Evolutionary conservation across 805 yeast genomes (phyloP), one percentile per base, ranked within the genome.

Genomic region (Lachancea waltii): DNA sequence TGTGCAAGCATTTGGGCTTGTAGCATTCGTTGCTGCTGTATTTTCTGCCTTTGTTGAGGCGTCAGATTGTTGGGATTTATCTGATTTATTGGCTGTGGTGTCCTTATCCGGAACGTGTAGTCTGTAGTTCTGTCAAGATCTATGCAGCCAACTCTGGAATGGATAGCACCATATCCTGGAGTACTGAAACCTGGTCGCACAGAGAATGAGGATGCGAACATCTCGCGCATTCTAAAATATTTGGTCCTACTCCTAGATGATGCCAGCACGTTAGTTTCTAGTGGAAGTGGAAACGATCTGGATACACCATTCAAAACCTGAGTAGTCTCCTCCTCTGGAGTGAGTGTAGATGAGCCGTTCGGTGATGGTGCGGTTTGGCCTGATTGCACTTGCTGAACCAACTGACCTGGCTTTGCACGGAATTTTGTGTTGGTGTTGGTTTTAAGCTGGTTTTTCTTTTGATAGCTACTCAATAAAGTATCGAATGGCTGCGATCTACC

Each of bases 401-500:
- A 56, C 46, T 62, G 59, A 10, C 81, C 89, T 43, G 81, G 75
- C 41, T 83, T 77, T 40, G 81, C 85, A 35, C 83, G 82, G 3
- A 84, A 85, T 48, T 82, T 78, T 0, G 87, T 89, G 30, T 84
- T 83, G 34, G 77, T 81, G 2, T 86, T 95, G 42, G 83, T 69
- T 57, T 85, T 87, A 25, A 94, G 90, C 61, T 92, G 97, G 57
- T 90, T 90, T 51, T 85, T 77, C 51, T 87, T 79, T 64, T 92
- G 98, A 56, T 90, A 89, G 13, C 86, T 89, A 15, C 89, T 86
- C 40, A 92, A 67, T 37, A 92, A 67, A 20, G 77, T 79, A 59
- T 92, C 98, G 63, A 87, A 92, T 0, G 96, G 87, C 6, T 92
- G 89, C 24, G 95, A 79, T 51, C 98, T 73, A 8, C 98, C 98